Evolutionary conservation across 768 basidiomycete genomes (phyloP), one percentile per base, ranked within the genome.

Genomic region (Kwoniella heveanensis): DNA sequence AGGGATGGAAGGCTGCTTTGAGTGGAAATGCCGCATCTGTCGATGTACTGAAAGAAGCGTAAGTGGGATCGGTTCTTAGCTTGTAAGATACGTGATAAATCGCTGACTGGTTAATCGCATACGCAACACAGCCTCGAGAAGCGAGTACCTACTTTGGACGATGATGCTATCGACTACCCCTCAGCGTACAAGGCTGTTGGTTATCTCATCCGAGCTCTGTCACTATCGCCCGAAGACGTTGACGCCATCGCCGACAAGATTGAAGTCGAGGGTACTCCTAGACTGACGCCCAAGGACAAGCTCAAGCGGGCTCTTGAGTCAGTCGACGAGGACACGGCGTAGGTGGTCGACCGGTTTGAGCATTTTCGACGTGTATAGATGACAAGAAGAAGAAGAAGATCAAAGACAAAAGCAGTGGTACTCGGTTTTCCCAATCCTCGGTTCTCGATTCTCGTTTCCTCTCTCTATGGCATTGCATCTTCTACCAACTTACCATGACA

Each of bases 111-210:
- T 37, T 48, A 27, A 1, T 44, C 10, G 19, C 39, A 9, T 44
- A 32, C 30, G 15, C 37, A 17, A 19, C 37, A 22, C 60, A 70
- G 70, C 54, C 26, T 77, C 46, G 71, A 69, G 25, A 44, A 22
- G 10, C 65, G 70, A 48, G 68, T 70, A 67, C 32, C 55, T 80
- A 80, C 88, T 59, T 84, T 98, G 71, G 91, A 92, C 72, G 93
- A 97, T 75, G 85, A 93, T 62, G 88, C 88, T 29, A 88, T 93
- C 70, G 93, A 98, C 77, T 90, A 89, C 50, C 94, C 95, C 9
- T 88, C 88, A 73, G 95, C 92, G 0, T 88, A 88, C 82, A 79
- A 84, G 47, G 85, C 88, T 62, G 87, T 91, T 77, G 90, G 87
- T 13, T 82, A 85, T 63, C 86, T 95, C 82, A 80, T 95, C 61